phyloP scores from a whole-genome alignment of 75 land plant genomes.

The Adiantum capillusveneris region DNA sequence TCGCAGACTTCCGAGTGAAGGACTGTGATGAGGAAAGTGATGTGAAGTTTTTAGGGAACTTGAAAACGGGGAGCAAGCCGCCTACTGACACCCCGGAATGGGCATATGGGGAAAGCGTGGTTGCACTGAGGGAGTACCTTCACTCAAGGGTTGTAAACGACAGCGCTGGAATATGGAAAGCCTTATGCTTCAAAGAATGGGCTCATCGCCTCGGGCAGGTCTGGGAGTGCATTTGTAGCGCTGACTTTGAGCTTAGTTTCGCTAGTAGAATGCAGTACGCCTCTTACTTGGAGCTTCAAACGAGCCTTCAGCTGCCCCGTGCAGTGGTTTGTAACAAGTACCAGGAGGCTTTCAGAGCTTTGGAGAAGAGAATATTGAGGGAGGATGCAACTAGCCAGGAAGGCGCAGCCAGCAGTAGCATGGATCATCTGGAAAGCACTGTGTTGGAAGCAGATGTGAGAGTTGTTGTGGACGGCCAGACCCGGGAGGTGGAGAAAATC shows the following conservation, averaged over 20 bases:
- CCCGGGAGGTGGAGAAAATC: not conserved
- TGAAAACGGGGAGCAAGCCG: not conserved
- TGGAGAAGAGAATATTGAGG: no score
- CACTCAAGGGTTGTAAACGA: conserved; percentile 8
- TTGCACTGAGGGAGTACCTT: conserved; percentile 5
- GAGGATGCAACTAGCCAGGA: no score
- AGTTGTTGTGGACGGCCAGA: not conserved
- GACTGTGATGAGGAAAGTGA: not conserved
- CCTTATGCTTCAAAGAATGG: conserved; percentile 7
- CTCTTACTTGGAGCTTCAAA: conserved; percentile 1
- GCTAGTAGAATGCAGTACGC: not conserved
- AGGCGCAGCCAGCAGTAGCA: no score
- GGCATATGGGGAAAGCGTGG: not conserved
- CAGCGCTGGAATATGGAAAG: conserved; percentile 10
- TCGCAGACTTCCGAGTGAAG: not conserved
- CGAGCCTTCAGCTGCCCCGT: no score
- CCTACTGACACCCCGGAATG: conserved; percentile 2
- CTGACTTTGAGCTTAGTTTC: conserved; percentile 13
- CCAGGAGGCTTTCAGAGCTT: no score
- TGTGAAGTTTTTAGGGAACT: not conserved
- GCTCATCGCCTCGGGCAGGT: conserved; percentile 1
- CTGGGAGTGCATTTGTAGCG: no score
- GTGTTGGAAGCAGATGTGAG: not conserved
- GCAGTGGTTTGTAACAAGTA: no score
- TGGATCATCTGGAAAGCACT: not conserved